Percentiles rank a stretch among this genome's conserved stretches.
phyloP scores from a whole-genome alignment of 306 rosid genomes.

The Rosa persica region DNA sequence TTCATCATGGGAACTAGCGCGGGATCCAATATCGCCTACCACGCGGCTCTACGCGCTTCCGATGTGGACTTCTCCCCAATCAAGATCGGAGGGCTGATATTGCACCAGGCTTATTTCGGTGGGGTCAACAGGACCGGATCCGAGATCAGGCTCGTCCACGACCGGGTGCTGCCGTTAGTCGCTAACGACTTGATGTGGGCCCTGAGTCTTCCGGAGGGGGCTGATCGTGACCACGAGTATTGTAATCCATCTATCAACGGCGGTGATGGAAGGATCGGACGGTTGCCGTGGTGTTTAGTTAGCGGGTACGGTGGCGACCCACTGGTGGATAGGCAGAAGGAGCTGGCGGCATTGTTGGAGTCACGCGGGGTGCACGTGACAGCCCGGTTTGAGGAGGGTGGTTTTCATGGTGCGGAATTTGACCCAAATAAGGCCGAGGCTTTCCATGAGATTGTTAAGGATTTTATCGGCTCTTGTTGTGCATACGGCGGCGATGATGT shows the following conservation, averaged over 20 bases:
- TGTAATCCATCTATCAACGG: constrained; percentile 45
- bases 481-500: neutral
- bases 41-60: constrained; percentile 49
- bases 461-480: constrained; percentile 27
- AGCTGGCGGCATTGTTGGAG: constrained; percentile 40
- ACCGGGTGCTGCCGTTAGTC: constrained; percentile 45
- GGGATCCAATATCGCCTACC: constrained; percentile 57
- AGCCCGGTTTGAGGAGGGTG: constrained; percentile 36
- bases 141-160: constrained; percentile 39
- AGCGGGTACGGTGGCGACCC: constrained; percentile 72
- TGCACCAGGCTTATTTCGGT: constrained; percentile 53
- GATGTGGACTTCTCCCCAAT: constrained; percentile 43
- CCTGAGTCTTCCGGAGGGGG: constrained; percentile 51
- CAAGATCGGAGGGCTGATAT: constrained; percentile 46
- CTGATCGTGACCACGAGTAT: constrained; percentile 62
- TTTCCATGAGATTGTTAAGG: constrained; percentile 15
- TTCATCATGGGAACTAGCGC: constrained; percentile 68
- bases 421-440: constrained; percentile 39
- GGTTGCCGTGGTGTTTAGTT: constrained; percentile 48
- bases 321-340: constrained; percentile 55
- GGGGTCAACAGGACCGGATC: constrained; percentile 56
- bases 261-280: constrained; percentile 42
- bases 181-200: constrained; percentile 67
- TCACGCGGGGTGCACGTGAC: constrained; percentile 55
- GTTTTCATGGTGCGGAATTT: constrained; percentile 65